Evolutionary conservation across 768 basidiomycete species (phyloP).

Genomic region (Pilatotrama ljubarskyi): DNA sequence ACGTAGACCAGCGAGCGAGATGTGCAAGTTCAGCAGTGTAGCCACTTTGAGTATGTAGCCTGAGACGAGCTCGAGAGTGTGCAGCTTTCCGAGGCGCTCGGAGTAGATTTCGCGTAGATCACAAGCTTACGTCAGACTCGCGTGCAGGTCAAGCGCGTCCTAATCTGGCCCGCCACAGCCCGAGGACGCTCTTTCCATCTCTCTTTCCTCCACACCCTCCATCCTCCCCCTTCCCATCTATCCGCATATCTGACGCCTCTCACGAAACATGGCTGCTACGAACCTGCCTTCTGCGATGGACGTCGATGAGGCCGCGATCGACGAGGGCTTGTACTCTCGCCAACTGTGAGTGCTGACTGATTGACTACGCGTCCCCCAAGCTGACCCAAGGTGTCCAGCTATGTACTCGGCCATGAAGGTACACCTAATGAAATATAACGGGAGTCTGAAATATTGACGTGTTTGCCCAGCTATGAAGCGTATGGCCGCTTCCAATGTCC

Average conservation of each 20-base stretch:
- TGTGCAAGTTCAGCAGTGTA: background rate
- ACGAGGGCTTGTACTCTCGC: constrained; percentile 92
- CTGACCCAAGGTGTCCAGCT: constrained; percentile 46
- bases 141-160: constrained; percentile 19
- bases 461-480: constrained; percentile 90
- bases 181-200: constrained; percentile 10
- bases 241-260: constrained; percentile 1
- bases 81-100: background rate
- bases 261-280: constrained; percentile 38
- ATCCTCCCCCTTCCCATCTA: constrained; percentile 6
- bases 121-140: constrained; percentile 18
- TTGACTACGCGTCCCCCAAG: constrained; percentile 1
- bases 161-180: constrained; percentile 4
- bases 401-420: constrained; percentile 98
- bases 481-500: constrained; percentile 95
- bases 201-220: constrained; percentile 8
- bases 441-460: constrained; percentile 21
- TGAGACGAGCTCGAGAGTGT: background rate
- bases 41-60: too few species aligned
- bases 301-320: constrained; percentile 83
- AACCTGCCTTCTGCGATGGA: constrained; percentile 64
- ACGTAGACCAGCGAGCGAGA: background rate
- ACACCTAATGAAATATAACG: background rate
- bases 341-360: constrained; percentile 68
- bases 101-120: constrained; percentile 9